These are phyloP conservation scores for Lyophyllum decastes DNA, from an alignment of 768 basidiomycete genomes.

Conservation along the genomic window DNA sequence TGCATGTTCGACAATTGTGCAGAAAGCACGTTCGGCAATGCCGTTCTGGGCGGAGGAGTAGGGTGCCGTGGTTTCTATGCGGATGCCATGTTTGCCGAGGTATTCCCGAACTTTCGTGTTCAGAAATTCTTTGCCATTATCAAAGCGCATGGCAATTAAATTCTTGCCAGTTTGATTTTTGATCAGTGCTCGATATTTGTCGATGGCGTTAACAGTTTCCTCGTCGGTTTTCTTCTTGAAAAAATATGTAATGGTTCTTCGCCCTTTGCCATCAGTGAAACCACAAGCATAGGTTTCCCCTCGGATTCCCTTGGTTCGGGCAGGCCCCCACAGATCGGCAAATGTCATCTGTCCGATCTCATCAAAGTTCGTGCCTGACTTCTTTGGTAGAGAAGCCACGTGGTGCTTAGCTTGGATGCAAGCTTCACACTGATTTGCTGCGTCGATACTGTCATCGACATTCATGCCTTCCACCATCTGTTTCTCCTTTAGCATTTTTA, in stretches of 20 bases:
- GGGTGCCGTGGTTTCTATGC: background rate
- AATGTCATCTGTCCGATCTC: constrained; percentile 11
- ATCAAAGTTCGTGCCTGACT: constrained; percentile 4
- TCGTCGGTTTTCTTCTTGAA: constrained; percentile 20
- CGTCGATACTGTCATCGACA: constrained; percentile 15
- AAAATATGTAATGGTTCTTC: background rate
- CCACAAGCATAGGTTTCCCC: constrained; percentile 26
- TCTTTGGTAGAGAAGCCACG: no score
- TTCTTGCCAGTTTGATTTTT: constrained; percentile 4
- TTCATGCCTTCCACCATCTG: constrained; percentile 22
- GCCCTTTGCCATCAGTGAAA: constrained; percentile 25
- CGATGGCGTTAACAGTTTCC: constrained; percentile 6
- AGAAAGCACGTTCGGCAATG: background rate
- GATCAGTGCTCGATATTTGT: constrained; percentile 4
- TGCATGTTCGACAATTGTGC: constrained; percentile 3
- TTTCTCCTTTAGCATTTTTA: constrained; percentile 17
- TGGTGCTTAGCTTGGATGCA: no score
- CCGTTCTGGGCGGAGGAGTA: constrained; percentile 3
- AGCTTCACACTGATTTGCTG: constrained; percentile 26
- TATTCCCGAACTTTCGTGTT: background rate
- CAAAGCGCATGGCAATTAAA: background rate
- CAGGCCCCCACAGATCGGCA: constrained; percentile 34
- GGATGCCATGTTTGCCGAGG: background rate
- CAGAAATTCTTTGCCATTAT: background rate
- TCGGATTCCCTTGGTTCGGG: constrained; percentile 19